Percentiles rank a stretch among this genome's conserved stretches.
These are phyloP conservation scores for Magnaporthiopsis poae DNA, from an alignment of 2,329 filamentous ascomycete species.

Conservation along the genomic window DNA sequence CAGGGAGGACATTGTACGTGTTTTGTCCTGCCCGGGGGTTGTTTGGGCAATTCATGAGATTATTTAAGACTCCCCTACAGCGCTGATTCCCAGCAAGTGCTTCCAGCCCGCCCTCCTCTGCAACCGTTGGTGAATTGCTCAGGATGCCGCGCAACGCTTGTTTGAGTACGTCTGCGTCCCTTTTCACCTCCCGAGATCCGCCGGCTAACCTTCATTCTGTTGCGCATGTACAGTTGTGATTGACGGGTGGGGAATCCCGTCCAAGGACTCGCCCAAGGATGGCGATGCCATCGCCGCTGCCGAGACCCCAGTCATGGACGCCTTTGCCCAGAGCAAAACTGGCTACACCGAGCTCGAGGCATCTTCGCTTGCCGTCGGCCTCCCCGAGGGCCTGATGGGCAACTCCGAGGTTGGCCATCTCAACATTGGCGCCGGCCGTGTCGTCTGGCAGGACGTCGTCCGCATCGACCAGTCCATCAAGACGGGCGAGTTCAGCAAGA, in stretches of 20 bases:
- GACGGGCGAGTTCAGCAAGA: constrained; percentile 67
- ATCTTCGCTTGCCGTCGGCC: constrained; percentile 86
- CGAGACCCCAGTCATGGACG: constrained; percentile 89
- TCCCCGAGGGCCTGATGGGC: constrained; percentile 95
- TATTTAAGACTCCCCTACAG: too few relatives aligned
- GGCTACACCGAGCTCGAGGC: constrained; percentile 91
- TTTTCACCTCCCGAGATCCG: constrained; percentile 32
- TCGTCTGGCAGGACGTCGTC: constrained; percentile 97
- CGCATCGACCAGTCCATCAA: constrained; percentile 90
- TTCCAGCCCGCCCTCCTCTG: too few relatives aligned
- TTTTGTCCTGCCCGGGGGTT: too few relatives aligned
- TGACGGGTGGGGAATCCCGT: constrained; percentile 92
- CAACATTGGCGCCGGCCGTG: constrained; percentile 94
- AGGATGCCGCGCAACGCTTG: constrained; percentile 51
- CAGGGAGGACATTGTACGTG: too few relatives aligned
- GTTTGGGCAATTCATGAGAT: too few relatives aligned
- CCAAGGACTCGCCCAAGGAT: constrained; percentile 67
- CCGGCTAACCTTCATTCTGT: constrained; percentile 49
- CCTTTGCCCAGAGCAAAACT: constrained; percentile 69
- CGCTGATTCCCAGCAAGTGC: too few relatives aligned
- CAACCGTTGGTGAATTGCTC: constrained; percentile 21
- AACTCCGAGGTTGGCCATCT: constrained; percentile 97
- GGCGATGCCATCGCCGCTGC: constrained; percentile 94
- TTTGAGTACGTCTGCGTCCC: constrained; percentile 41
- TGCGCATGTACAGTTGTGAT: constrained; percentile 70